Conservation (phyloP, 2,329 filamentous ascomycete species). For the Neofusicoccum parvum region DNA sequence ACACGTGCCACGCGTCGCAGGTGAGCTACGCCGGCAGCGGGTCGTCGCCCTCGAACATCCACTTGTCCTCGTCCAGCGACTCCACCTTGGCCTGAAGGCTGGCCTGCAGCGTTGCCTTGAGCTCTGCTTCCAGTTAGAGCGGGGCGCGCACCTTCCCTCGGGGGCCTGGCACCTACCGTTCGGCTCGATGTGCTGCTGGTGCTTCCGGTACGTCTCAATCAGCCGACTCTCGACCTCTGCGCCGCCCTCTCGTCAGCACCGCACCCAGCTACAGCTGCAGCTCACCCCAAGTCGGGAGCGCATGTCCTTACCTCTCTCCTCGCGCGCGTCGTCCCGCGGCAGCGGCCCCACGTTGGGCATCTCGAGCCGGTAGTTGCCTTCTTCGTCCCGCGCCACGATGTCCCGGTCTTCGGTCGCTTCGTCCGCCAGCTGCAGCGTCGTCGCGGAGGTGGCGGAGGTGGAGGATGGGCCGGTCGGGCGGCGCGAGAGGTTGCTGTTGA, state of each 20-base stretch:
- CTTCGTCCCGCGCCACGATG: slow-evolving; percentile 52
- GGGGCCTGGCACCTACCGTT: slow-evolving; percentile 18
- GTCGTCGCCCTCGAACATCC: slow-evolving; percentile 83
- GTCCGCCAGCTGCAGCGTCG: slow-evolving; percentile 19
- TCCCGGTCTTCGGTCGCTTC: slow-evolving; percentile 39
- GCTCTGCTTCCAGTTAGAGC: slow-evolving; percentile 36
- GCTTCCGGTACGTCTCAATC: slow-evolving; percentile 36
- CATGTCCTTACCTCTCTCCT: slow-evolving; percentile 30
- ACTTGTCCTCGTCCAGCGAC: slow-evolving; percentile 77
- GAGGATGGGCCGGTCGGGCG: slow-evolving; percentile 22
- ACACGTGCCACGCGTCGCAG: neutral
- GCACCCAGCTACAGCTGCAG: too few species aligned
- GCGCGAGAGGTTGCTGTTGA: slow-evolving; percentile 28
- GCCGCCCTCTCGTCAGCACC: neutral
- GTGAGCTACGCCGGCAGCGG: neutral
- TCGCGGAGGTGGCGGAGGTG: slow-evolving; percentile 23
- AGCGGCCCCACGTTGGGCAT: neutral
- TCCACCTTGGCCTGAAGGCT: slow-evolving; percentile 73
- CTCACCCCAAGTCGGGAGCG: too few species aligned
- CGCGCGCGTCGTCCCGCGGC: slow-evolving; percentile 29
- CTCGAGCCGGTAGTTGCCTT: slow-evolving; percentile 38
- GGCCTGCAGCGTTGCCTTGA: slow-evolving; percentile 55
- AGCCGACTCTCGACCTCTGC: slow-evolving; percentile 38
- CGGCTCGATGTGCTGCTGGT: slow-evolving; percentile 34
- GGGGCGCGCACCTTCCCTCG: neutral